Percentiles rank a stretch among this genome's conserved stretches.
phyloP scores from a whole-genome alignment of 768 basidiomycete species.

The Ramaria sp. region DNA sequence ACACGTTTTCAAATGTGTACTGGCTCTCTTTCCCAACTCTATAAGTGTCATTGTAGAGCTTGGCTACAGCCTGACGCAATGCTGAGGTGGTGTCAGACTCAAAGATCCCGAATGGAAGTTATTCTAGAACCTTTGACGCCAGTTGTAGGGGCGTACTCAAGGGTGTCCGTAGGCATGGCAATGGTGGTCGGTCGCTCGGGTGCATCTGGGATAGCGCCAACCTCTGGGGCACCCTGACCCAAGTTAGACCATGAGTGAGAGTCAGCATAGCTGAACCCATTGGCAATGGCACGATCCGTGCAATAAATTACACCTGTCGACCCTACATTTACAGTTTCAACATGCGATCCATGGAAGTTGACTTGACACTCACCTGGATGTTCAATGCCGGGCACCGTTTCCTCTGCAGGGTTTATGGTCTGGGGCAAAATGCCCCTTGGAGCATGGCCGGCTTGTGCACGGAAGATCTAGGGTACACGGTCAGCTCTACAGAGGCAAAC shows the following conservation, averaged over 20 bases:
- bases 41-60: constrained; percentile 83
- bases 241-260: constrained; percentile 81
- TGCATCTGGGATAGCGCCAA: constrained; percentile 73
- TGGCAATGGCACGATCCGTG: constrained; percentile 89
- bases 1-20: constrained; percentile 80
- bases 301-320: constrained; percentile 63
- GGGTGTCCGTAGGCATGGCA: constrained; percentile 53
- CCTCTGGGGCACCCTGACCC: constrained; percentile 89
- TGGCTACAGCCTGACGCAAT: constrained; percentile 82
- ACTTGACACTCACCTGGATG: constrained; percentile 44
- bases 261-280: constrained; percentile 60
- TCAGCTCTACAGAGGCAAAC: not conserved
- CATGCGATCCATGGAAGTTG: constrained; percentile 25
- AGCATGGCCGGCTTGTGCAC: constrained; percentile 59
- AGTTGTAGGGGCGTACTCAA: constrained; percentile 90
- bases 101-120: constrained; percentile 1
- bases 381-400: constrained; percentile 81
- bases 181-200: constrained; percentile 56
- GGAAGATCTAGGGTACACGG: constrained; percentile 49
- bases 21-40: constrained; percentile 70
- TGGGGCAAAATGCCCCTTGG: constrained; percentile 56
- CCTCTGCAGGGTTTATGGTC: constrained; percentile 75
- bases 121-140: constrained; percentile 61
- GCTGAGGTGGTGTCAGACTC: constrained; percentile 26
- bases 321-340: constrained; percentile 13